A percentile compares a stretch with the other conserved stretches of the same genome.
These are phyloP conservation scores for Fraxinus dipetala DNA, from an alignment of 305 asterid genomes.

Conservation along the genomic window DNA sequence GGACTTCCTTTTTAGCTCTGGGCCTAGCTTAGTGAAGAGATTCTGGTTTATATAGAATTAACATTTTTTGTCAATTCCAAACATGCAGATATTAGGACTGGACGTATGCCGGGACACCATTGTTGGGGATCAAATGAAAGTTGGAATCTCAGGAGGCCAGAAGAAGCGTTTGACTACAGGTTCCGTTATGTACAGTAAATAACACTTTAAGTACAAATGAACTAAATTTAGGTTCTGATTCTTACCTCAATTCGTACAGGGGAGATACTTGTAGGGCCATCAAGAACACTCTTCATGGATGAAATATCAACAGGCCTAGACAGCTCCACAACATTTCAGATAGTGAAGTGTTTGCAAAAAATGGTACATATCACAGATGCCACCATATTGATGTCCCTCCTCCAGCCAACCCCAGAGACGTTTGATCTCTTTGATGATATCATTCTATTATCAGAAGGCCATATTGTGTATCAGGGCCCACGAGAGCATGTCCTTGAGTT, in stretches of 20 bases:
- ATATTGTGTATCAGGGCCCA: slow-evolving; percentile 63
- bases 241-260: slow-evolving; percentile 32
- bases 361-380: slow-evolving; percentile 53
- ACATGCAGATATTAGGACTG: slow-evolving; percentile 56
- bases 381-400: slow-evolving; percentile 53
- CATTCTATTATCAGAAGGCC: slow-evolving; percentile 52
- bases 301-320: slow-evolving; percentile 67
- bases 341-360: slow-evolving; percentile 56
- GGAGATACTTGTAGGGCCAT: slow-evolving; percentile 63
- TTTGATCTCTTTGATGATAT: slow-evolving; percentile 59
- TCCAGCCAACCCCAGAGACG: slow-evolving; percentile 64
- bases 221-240: background rate
- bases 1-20: background rate
- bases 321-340: slow-evolving; percentile 62
- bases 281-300: slow-evolving; percentile 59
- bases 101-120: slow-evolving; percentile 56
- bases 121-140: slow-evolving; percentile 59
- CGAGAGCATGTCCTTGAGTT: slow-evolving; percentile 49
- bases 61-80: slow-evolving; percentile 5
- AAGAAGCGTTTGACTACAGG: slow-evolving; percentile 66
- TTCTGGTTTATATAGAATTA: background rate
- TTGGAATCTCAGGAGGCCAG: slow-evolving; percentile 68
- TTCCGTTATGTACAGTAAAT: background rate
- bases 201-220: background rate
- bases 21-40: background rate